A percentile compares a stretch with the other conserved stretches of the same genome.
Conservation (phyloP, 768 basidiomycete species). For the Hygrophoropsis aurantiaca region DNA sequence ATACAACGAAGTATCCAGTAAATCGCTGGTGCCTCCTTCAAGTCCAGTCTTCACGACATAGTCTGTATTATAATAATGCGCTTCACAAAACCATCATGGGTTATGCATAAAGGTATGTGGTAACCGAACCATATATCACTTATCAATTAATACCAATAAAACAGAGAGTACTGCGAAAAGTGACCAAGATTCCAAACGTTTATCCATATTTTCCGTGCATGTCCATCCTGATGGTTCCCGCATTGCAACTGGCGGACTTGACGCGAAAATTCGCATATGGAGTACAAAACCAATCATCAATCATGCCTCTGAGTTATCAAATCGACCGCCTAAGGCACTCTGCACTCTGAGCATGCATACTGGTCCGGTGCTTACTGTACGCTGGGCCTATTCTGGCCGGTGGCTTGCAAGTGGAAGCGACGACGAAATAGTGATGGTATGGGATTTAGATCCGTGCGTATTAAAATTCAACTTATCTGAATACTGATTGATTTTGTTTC, state of each 20-base stretch:
- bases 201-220: conserved; percentile 89
- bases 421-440: conserved; percentile 93
- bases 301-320: conserved; percentile 59
- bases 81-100: conserved; percentile 89
- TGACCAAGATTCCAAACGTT: conserved; percentile 60
- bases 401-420: conserved; percentile 97
- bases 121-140: background rate
- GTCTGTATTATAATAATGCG: conserved; percentile 49
- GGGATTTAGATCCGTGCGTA: conserved; percentile 93
- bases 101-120: conserved; percentile 69
- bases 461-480: conserved; percentile 3
- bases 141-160: background rate
- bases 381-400: conserved; percentile 92
- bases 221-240: conserved; percentile 95
- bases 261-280: conserved; percentile 97
- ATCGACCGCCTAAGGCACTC: conserved; percentile 79
- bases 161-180: conserved; percentile 53
- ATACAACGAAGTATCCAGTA: background rate
- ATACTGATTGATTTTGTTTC: conserved; percentile 5
- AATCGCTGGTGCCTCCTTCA: background rate
- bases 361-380: conserved; percentile 85
- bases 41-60: background rate
- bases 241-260: conserved; percentile 96
- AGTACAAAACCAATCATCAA: conserved; percentile 93
- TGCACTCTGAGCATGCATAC: conserved; percentile 94